Base-by-base conservation (phyloP, 2,329 filamentous ascomycete species). In the Cladosporium cucumerinum region DNA sequence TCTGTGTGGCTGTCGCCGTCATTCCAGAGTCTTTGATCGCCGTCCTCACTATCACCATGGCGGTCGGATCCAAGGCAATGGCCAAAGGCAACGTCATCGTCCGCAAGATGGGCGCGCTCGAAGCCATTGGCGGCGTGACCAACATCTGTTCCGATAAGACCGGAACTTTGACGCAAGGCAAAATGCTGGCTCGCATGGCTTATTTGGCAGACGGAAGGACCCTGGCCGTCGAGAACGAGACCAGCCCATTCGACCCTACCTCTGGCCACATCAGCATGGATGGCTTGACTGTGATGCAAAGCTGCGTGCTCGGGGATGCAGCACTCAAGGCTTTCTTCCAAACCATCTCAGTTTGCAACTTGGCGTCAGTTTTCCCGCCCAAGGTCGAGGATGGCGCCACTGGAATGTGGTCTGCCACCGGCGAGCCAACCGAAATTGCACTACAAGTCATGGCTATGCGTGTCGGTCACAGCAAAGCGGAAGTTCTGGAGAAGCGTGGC, bases 81-180 rank as follows among this genome's bases (percentile, higher is more conserved):
- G 83, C 84, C 48, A 83, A 82, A 69, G 81, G 84, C 16, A 85
- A 89, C 67, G 86, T 89, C 55, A 85, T 89, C 68, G 85, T 89
- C 34, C 83, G 86, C 62, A 86, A 87, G 69, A 84, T 89, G 73
- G 82, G 85, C 6, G 84, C 86, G 10, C 82, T 90, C 7, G 88
- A 89, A 74, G 86, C 86, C 6, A 79, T 89, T 2, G 87, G 87
- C 48, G 86, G 84, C 60, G 85, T 88, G 34, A 87, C 85, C 67
- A 86, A 88, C 69, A 87, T 90, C 67, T 89, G 87, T 76, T 89
- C 86, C 46, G 87, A 89, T 80, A 89, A 90, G 78, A 90, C 87
- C 5, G 86, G 87, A 54, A 89, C 87, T 1, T 76, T 77, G 57
- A 77, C 75, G 5, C 74, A 77, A 63, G 75, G 86, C 34, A 86